A percentile compares a stretch with the other conserved stretches of the same genome.
phyloP scores from a whole-genome alignment of 164 flowering plant genomes.

The Nelumbo lutea region DNA sequence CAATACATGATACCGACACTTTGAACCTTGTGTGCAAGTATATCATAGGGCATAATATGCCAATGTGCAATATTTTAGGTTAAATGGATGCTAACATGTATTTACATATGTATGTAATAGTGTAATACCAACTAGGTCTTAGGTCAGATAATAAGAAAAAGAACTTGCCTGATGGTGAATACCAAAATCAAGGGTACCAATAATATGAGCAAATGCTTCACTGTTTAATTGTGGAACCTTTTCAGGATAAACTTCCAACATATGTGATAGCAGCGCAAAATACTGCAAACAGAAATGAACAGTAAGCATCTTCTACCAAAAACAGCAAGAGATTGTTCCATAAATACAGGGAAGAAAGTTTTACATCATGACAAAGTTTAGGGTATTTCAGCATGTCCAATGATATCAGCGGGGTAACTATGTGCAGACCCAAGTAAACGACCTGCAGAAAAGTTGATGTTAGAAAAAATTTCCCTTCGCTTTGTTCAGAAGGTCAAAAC shows the following conservation, averaged over 20 bases:
- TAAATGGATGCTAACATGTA: no score
- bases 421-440: slow-evolving; percentile 82
- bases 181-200: slow-evolving; percentile 80
- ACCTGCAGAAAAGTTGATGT: slow-evolving; percentile 46
- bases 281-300: slow-evolving; percentile 44
- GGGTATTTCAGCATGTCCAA: slow-evolving; percentile 87
- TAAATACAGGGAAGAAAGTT: slow-evolving; percentile 13
- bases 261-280: slow-evolving; percentile 72
- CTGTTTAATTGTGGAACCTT: slow-evolving; percentile 60
- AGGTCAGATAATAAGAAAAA: not conserved
- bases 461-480: slow-evolving; percentile 1
- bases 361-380: slow-evolving; percentile 87
- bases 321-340: not conserved
- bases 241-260: slow-evolving; percentile 96
- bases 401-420: slow-evolving; percentile 79
- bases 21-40: no score
- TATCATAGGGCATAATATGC: no score
- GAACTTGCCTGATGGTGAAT: slow-evolving; percentile 73
- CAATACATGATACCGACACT: no score
- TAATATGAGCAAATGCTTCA: slow-evolving; percentile 62
- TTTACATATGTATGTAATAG: not conserved
- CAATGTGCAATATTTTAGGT: no score
- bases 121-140: not conserved
- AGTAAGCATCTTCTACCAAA: slow-evolving; percentile 12
- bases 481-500: not conserved